Evolutionary conservation across 176 grass and related monocot genomes (phyloP).

Genomic region (Raddia distichophylla): DNA sequence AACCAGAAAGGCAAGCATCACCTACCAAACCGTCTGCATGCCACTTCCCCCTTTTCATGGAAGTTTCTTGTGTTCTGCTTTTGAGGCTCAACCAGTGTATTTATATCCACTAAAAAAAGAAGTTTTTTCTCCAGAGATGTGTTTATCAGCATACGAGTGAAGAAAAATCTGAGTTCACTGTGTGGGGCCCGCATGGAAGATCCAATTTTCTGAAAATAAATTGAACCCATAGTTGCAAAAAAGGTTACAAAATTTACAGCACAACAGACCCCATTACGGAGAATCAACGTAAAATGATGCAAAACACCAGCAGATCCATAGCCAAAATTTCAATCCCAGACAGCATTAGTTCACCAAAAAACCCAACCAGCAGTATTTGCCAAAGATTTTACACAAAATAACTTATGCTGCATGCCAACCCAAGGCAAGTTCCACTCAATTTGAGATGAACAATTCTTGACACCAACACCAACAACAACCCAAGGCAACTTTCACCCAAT

Average conservation of each 20-base stretch:
- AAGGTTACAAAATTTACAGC: background rate
- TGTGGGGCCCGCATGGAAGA: background rate
- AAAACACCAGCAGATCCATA: background rate
- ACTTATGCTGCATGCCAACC: background rate
- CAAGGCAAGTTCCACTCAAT: background rate
- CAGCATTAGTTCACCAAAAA: background rate
- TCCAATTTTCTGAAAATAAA: constrained; percentile 3
- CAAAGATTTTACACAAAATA: background rate
- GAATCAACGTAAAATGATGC: background rate
- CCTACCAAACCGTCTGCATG: constrained; percentile 38
- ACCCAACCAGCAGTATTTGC: background rate
- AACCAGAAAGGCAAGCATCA: constrained; percentile 57
- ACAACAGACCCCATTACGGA: background rate
- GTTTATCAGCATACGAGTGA: background rate
- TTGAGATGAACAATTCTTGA: constrained; percentile 15
- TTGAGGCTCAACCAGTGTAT: constrained; percentile 15
- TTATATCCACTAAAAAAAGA: background rate
- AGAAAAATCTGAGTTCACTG: background rate
- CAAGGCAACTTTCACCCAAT: too few relatives aligned
- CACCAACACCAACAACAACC: background rate
- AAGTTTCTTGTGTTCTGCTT: constrained; percentile 22
- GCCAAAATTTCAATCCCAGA: background rate
- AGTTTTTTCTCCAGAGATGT: too few relatives aligned
- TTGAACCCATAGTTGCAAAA: too few relatives aligned
- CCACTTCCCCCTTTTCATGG: background rate